Conservation (phyloP, 2,329 filamentous ascomycete genomes). For the Ophiocordyceps unilateralis region DNA sequence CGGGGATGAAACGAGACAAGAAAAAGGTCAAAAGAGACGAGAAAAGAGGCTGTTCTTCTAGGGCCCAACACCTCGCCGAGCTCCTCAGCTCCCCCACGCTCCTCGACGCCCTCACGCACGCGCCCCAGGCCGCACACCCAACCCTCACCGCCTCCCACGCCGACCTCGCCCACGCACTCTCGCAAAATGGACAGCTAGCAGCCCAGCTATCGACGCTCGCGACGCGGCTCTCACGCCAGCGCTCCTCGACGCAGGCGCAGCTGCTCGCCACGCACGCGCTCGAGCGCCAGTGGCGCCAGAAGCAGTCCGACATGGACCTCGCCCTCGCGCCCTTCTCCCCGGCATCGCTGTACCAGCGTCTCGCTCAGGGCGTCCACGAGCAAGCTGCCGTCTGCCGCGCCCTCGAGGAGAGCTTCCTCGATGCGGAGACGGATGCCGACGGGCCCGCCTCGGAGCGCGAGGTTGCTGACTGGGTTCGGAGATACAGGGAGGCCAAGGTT, state of each 20-base stretch:
- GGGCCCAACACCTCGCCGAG: conserved; percentile 62
- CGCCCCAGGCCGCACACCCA: conserved; percentile 50
- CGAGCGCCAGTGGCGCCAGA: conserved; percentile 81
- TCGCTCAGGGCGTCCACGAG: conserved; percentile 62
- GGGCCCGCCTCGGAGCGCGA: conserved; percentile 56
- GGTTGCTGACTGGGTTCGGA: conserved; percentile 65
- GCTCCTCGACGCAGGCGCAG: conserved; percentile 59
- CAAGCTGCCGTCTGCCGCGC: conserved; percentile 67
- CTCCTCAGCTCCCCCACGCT: conserved; percentile 48
- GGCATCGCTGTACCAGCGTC: conserved; percentile 66
- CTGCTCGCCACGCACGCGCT: conserved; percentile 70
- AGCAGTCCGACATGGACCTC: conserved; percentile 76
- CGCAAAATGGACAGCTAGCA: conserved; percentile 57
- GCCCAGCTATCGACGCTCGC: conserved; percentile 44
- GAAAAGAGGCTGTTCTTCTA: conserved; percentile 14
- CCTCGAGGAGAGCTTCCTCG: conserved; percentile 85
- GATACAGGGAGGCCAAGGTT: conserved; percentile 66
- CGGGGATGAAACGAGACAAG: neutral
- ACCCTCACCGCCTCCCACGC: conserved; percentile 49
- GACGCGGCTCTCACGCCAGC: conserved; percentile 36
- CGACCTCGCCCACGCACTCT: conserved; percentile 45
- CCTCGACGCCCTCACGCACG: conserved; percentile 57
- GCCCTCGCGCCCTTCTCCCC: conserved; percentile 75
- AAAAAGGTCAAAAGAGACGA: neutral
- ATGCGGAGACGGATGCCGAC: conserved; percentile 26